These are phyloP conservation scores for Leucogyrophana mollusca DNA, from an alignment of 768 basidiomycete genomes.

Conservation along the genomic window DNA sequence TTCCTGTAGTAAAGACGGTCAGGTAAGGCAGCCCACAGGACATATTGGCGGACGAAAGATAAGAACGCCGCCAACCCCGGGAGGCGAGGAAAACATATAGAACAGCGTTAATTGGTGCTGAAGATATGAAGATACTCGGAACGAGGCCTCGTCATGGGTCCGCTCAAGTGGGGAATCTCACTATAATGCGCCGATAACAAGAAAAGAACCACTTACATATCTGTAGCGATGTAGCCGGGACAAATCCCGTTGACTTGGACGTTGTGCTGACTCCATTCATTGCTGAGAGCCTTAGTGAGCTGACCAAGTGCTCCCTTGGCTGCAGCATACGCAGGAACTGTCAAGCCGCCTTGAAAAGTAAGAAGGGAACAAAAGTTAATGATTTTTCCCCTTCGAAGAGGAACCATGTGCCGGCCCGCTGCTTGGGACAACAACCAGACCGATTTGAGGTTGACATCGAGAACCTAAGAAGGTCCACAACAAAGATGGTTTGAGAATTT, in stretches of 20 bases:
- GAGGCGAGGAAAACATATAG: constrained; percentile 2
- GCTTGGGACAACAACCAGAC: constrained; percentile 84
- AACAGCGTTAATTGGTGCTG: not conserved
- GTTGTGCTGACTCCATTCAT: constrained; percentile 89
- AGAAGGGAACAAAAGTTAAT: constrained; percentile 64
- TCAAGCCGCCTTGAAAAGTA: constrained; percentile 57
- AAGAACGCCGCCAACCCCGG: not conserved
- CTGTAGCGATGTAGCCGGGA: constrained; percentile 87
- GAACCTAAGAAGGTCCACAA: constrained; percentile 48
- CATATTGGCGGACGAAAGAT: constrained; percentile 3
- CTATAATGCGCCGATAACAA: constrained; percentile 8
- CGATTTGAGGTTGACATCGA: constrained; percentile 86
- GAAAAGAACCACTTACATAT: constrained; percentile 59
- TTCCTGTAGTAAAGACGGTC: constrained; percentile 44
- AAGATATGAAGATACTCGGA: not conserved
- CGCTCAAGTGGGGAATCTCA: constrained; percentile 3
- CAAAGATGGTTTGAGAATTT: constrained; percentile 8
- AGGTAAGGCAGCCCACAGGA: constrained; percentile 4
- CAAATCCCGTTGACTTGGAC: constrained; percentile 88
- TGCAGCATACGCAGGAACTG: constrained; percentile 87
- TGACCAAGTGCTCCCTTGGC: constrained; percentile 88
- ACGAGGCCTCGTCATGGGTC: constrained; percentile 4
- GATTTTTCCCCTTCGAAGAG: constrained; percentile 64
- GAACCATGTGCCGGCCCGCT: constrained; percentile 89
- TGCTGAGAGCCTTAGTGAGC: constrained; percentile 85